phyloP scores from a whole-genome alignment of 495 filamentous ascomycete species.

The Penicillium herquei region DNA sequence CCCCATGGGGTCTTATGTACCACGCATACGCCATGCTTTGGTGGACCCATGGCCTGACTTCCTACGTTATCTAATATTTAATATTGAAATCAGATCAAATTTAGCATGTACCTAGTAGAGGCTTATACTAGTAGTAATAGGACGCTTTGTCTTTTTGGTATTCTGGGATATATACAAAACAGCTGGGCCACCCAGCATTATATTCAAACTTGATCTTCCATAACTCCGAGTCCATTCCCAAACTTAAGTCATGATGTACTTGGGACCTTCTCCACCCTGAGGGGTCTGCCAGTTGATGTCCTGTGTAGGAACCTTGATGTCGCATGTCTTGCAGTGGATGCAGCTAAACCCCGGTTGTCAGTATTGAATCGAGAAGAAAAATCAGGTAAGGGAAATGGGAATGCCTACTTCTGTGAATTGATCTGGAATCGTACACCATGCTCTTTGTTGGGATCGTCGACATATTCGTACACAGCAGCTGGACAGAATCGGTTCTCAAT shows the following conservation, averaged over 20 bases:
- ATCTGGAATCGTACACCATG: constrained; percentile 94
- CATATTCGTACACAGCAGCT: constrained; percentile 98
- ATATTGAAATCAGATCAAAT: too few relatives aligned
- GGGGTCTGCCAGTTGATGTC: constrained; percentile 97
- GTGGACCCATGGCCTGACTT: too few relatives aligned
- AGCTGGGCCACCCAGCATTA: neutral
- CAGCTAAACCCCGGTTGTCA: constrained; percentile 54
- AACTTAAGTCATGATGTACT: constrained; percentile 84
- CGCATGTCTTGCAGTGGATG: constrained; percentile 99
- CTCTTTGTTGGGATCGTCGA: constrained; percentile 81
- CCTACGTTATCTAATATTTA: too few relatives aligned
- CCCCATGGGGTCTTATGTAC: neutral
- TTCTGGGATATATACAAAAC: constrained; percentile 18
- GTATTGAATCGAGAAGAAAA: neutral
- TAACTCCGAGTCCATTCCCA: constrained; percentile 1
- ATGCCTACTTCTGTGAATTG: constrained; percentile 88
- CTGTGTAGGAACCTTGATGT: constrained; percentile 95
- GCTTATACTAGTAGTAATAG: too few relatives aligned
- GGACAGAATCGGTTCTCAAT: constrained; percentile 98
- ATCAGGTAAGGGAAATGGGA: neutral
- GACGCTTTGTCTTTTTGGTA: constrained; percentile 5
- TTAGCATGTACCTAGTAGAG: too few relatives aligned
- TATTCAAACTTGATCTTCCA: neutral
- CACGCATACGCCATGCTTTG: neutral
- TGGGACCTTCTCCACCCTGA: constrained; percentile 93